Base-by-base conservation (phyloP, 257 asterid genomes). In the Solanum clarkiae region DNA sequence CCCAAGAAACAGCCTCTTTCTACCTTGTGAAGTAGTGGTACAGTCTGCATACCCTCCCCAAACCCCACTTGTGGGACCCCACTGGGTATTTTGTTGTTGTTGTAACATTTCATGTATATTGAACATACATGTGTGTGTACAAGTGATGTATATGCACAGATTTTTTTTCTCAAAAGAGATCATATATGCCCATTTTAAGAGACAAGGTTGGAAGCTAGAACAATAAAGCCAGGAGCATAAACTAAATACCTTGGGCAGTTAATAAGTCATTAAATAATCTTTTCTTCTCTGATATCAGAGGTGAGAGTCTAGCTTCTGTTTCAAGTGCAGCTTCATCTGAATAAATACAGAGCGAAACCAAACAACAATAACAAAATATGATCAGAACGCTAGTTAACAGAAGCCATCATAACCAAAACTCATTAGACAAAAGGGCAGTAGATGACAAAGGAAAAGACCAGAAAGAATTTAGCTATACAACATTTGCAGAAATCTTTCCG, bases 321-420 rank as follows among this genome's bases (percentile, higher is more conserved):
- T 97, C 99, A 84, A 95, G 92, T 26, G 97, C 97, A 90, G 96
- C 94, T 91, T 93, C 98, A 88, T 95, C 99, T 95, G 98, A 84
- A 54, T 26, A 53, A 29, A 18, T 32, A 26, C 17, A 53, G 65
- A 53, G 12, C 53, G 16, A 77, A 79, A 79, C 4, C 83, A 79
- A 49, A 53, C 53, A 53, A 17, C 47, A 53, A 29, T 29, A 53
- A 17, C 49, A 53, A 29, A 29, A 26, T 79, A 79, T 29, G 83
- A 79, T 53, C 49, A 79, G 29, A 79, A 53, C 54, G 6, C 45
- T 53, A 79, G 29, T 59, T 29, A 79, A 79, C 49, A 79, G 17
- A 53, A 79, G 47, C 65, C 65, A 53, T 60, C 83, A 79, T 15
- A 26, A 53, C 29, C 65, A 53, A 10, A 79, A 79, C 65, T 79